A percentile compares a stretch with the other conserved stretches of the same genome.
Conservation (phyloP, 768 basidiomycete species). For the Coprinopsis strossmayeri region DNA sequence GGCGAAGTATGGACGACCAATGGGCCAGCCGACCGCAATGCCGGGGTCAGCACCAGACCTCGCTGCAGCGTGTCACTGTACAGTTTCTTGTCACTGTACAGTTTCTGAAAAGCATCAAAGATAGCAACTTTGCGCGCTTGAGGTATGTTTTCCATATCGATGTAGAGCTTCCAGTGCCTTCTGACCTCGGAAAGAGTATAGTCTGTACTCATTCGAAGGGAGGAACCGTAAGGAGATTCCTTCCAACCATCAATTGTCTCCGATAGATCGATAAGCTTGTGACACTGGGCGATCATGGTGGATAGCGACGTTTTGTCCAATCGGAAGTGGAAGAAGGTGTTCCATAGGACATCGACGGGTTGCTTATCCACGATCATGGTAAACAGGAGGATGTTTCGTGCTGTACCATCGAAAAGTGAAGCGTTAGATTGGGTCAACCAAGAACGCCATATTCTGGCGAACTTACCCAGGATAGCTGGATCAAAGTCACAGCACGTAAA, state of each 20-base stretch:
- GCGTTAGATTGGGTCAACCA: too few species aligned
- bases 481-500: conserved; percentile 49
- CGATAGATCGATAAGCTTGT: conserved; percentile 27
- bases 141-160: conserved; percentile 13
- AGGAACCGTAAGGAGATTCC: conserved; percentile 29
- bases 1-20: conserved; percentile 18
- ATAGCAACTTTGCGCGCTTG: conserved; percentile 1
- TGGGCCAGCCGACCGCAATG: conserved; percentile 31
- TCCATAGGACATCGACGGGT: conserved; percentile 24
- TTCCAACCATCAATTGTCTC: conserved; percentile 10
- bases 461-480: conserved; percentile 37
- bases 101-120: too few species aligned
- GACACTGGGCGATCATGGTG: conserved; percentile 32
- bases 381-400: conserved; percentile 42
- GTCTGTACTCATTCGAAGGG: conserved; percentile 29
- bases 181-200: conserved; percentile 34
- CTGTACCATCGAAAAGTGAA: too few species aligned
- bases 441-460: too few species aligned
- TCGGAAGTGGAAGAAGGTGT: conserved; percentile 43
- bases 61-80: conserved; percentile 1
- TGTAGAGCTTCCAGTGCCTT: conserved; percentile 34
- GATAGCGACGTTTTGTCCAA: conserved; percentile 29
- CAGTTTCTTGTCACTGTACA: too few species aligned
- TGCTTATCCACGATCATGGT: conserved; percentile 32
- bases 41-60: conserved; percentile 1